These are phyloP conservation scores for Sporopachydermia cereana DNA, from an alignment of 1,139 yeast genomes.

Conservation along the genomic window DNA sequence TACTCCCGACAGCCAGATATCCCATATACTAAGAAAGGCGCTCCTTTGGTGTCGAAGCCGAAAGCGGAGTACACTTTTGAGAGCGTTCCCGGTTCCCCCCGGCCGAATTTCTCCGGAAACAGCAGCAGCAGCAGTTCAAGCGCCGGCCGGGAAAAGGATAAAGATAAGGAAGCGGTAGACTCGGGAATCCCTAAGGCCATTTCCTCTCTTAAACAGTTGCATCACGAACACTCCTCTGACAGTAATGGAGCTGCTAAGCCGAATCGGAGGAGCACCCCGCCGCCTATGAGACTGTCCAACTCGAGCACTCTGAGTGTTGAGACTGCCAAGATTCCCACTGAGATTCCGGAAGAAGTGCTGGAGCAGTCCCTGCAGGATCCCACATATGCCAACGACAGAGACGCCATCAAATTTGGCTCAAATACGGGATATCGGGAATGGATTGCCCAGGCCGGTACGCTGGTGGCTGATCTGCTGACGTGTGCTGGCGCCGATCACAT, in stretches of 20 bases:
- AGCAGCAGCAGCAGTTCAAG: conserved; percentile 10
- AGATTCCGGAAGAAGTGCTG: conserved; percentile 5
- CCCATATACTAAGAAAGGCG: conserved; percentile 65
- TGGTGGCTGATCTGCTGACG: conserved; percentile 77
- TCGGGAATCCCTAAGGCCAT: conserved; percentile 1
- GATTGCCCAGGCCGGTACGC: conserved; percentile 93
- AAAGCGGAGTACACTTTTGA: conserved; percentile 43
- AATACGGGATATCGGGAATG: conserved; percentile 79
- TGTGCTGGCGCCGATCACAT: conserved; percentile 96
- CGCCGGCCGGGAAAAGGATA: conserved; percentile 8
- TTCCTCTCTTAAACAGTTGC: background rate
- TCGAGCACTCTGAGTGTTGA: background rate
- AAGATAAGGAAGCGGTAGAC: background rate
- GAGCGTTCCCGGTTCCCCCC: conserved; percentile 54
- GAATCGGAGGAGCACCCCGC: background rate
- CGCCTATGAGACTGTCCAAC: background rate
- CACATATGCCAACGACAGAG: conserved; percentile 3
- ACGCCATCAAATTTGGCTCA: conserved; percentile 6
- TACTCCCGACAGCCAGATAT: conserved; percentile 94
- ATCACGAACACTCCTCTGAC: background rate
- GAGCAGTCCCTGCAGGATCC: conserved; percentile 5
- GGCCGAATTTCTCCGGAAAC: conserved; percentile 18
- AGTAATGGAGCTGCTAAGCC: background rate
- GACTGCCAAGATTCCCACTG: conserved; percentile 2
- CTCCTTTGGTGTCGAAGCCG: conserved; percentile 39